These are phyloP conservation scores for Helminthosporium solani DNA, from an alignment of 2,329 filamentous ascomycete species.

Conservation along the genomic window DNA sequence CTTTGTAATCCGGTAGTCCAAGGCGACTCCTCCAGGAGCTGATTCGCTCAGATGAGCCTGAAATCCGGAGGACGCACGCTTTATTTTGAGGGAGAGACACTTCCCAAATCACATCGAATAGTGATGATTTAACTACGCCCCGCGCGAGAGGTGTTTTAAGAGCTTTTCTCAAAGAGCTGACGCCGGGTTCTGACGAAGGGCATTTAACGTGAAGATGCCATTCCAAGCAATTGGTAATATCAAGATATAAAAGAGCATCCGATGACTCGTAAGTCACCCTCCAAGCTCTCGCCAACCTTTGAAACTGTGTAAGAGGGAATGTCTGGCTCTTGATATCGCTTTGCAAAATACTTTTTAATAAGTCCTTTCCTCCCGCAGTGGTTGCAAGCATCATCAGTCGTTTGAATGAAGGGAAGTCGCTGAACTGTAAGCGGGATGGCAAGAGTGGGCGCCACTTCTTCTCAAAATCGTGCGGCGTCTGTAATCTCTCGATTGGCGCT, in stretches of 20 bases:
- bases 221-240: constrained; percentile 37
- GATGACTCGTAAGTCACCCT: constrained; percentile 45
- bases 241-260: constrained; percentile 43
- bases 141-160: constrained; percentile 33
- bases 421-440: constrained; percentile 22
- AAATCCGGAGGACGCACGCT: constrained; percentile 18
- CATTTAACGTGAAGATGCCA: constrained; percentile 53
- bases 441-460: constrained; percentile 37
- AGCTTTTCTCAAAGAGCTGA: constrained; percentile 45
- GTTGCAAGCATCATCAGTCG: neutral
- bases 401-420: constrained; percentile 16
- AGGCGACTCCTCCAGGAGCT: constrained; percentile 42
- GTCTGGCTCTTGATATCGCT: constrained; percentile 7
- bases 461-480: constrained; percentile 48
- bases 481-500: constrained; percentile 26
- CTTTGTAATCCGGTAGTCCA: constrained; percentile 40
- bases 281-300: constrained; percentile 41
- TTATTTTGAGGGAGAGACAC: constrained; percentile 17
- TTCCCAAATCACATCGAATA: constrained; percentile 28
- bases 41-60: constrained; percentile 14
- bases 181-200: constrained; percentile 38
- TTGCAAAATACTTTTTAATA: constrained; percentile 11
- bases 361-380: constrained; percentile 4
- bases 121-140: constrained; percentile 5
- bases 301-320: constrained; percentile 21